phyloP scores from a whole-genome alignment of 2,329 filamentous ascomycete species.

The Colletotrichum acutatum region DNA sequence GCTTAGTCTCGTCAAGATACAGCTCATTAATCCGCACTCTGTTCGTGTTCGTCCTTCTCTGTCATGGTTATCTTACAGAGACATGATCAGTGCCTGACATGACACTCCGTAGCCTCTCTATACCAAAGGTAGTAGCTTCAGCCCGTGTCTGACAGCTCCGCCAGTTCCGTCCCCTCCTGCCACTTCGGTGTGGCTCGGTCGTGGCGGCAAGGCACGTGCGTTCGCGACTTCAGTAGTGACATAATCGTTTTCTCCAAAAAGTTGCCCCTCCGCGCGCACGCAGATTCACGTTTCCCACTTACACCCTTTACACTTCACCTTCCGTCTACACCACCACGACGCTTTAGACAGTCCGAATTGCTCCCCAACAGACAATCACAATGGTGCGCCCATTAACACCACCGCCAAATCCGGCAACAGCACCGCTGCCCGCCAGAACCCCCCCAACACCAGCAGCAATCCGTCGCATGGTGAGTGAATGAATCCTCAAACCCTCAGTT shows the following conservation, averaged over 20 bases:
- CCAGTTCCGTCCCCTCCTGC: neutral
- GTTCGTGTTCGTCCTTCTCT: neutral
- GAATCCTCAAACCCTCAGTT: neutral
- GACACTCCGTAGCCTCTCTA: neutral
- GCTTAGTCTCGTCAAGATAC: constrained; percentile 6
- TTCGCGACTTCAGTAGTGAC: constrained; percentile 34
- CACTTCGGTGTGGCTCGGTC: constrained; percentile 3
- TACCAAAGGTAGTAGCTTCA: neutral
- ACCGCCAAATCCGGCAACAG: constrained; percentile 46
- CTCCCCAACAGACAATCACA: neutral
- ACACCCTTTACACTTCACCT: neutral
- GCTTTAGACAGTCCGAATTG: neutral
- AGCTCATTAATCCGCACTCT: constrained; percentile 10
- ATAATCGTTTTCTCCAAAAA: constrained; percentile 30
- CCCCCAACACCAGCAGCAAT: constrained; percentile 66
- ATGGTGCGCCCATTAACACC: constrained; percentile 63
- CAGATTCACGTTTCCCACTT: constrained; percentile 1
- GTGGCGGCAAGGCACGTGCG: constrained; percentile 30
- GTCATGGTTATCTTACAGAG: neutral
- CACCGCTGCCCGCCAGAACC: constrained; percentile 47
- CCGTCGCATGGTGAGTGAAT: constrained; percentile 63
- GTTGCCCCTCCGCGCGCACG: constrained; percentile 25
- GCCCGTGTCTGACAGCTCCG: neutral
- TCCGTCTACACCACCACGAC: neutral
- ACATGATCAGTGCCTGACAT: too few relatives aligned